Base-by-base conservation (phyloP, 345 rosid genomes). In the Camelina laxa region DNA sequence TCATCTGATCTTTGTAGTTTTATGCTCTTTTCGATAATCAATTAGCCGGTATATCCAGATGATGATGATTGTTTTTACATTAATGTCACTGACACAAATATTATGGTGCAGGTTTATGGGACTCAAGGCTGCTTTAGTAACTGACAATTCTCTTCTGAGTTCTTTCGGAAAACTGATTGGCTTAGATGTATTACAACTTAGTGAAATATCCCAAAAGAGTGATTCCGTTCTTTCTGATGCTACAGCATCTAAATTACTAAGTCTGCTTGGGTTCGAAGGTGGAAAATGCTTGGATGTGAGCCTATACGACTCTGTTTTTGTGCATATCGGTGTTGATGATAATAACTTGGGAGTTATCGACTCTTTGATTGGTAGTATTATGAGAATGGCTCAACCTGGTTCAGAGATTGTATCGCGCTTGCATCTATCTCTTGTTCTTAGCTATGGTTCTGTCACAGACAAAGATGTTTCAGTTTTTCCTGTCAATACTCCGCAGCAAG, bases 361-460 rank as follows among this genome's bases (percentile, higher is more conserved):
- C 79, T 77, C 85, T 59, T 71, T 95, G 87, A 76, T 85, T 70
- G 86, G 86, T 60, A 45, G 76, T 54, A 75, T 87, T 49, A 73
- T 85, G 83, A 69, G 70, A 48, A 59, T 63, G 56, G 87, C 92
- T 73, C 79, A 81, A 69, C 87, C 86, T 49, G 85, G 87, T 69
- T 86, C 87, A 33, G 88, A 85, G 67, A 83, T 88, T 66, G 76
- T 68, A 57, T 81, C 84, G 6, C 90, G 87, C 35, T 81, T 94
- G 79, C 91, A 87, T 85, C 80, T 94, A 55, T 94, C 98, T 22
- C 69, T 87, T 41, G 87, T 87, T 63, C 80, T 90, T 83, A 84
- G 93, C 84, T 92, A 85, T 31, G 99, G 97, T 7, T 47, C 67
- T 48, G 83, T 81, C 56, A 72, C 84, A 1, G 85, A 80, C 27